Conservation (phyloP, 345 rosid species). For the Murraya paniculata region DNA sequence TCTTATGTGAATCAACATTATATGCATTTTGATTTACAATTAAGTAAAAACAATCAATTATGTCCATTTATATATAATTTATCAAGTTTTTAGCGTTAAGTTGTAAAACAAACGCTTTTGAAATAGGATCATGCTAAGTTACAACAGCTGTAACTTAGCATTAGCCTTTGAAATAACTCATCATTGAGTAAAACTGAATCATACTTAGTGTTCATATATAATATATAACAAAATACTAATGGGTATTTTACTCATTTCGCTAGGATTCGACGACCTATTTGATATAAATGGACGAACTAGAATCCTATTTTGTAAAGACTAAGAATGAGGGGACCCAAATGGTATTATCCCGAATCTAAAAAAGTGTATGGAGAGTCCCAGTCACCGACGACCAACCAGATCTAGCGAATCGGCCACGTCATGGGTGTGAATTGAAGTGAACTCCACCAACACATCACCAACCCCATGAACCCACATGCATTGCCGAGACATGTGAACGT, state of each 20-base stretch:
- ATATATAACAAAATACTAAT: too few species aligned
- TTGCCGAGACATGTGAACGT: constrained; percentile 17
- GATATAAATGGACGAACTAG: not conserved
- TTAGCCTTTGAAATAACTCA: too few species aligned
- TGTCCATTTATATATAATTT: too few species aligned
- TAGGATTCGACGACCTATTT: not conserved
- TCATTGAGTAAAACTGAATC: not conserved
- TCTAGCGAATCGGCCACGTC: constrained; percentile 13
- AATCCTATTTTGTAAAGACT: too few species aligned
- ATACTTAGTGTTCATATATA: too few species aligned
- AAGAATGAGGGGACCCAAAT: not conserved
- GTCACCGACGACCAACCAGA: constrained; percentile 14
- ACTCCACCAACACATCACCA: constrained; percentile 7
- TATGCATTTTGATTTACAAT: too few species aligned
- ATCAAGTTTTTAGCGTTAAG: too few species aligned
- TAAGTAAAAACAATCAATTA: too few species aligned
- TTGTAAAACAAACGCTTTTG: too few species aligned
- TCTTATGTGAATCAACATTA: too few species aligned
- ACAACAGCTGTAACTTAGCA: too few species aligned
- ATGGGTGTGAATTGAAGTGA: not conserved
- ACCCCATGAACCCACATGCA: not conserved
- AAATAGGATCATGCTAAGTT: too few species aligned
- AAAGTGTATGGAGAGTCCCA: not conserved
- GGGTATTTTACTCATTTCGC: not conserved
- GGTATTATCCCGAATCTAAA: not conserved